These are phyloP conservation scores for Anisodus tanguticus DNA, from an alignment of 257 asterid species.

Conservation along the genomic window DNA sequence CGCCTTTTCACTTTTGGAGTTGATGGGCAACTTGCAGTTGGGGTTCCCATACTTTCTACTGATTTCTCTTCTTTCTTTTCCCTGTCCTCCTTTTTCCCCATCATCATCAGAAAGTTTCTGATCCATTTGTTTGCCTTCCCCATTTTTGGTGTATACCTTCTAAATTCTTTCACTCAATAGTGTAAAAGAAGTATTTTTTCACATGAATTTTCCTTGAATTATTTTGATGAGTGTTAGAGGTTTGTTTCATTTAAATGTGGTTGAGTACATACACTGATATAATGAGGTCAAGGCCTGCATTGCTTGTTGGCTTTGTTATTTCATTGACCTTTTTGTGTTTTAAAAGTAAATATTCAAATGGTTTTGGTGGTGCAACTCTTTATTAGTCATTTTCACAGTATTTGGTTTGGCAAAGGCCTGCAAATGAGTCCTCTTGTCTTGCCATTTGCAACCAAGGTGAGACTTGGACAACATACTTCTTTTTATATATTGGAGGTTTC, in stretches of 20 bases:
- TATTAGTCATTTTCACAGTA: conserved; percentile 21
- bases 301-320: neutral
- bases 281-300: conserved; percentile 15
- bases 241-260: conserved; percentile 6
- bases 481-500: neutral
- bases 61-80: conserved; percentile 46
- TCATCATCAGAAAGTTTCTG: conserved; percentile 59
- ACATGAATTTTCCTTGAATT: neutral
- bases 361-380: neutral
- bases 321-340: neutral
- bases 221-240: neutral
- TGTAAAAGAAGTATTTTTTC: neutral
- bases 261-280: conserved; percentile 9
- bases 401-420: conserved; percentile 50
- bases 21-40: conserved; percentile 22
- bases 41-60: conserved; percentile 34
- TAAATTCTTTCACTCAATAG: conserved; percentile 11
- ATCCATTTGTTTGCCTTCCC: conserved; percentile 81
- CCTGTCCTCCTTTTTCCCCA: conserved; percentile 63
- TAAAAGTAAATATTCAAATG: neutral
- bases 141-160: conserved; percentile 44
- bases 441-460: conserved; percentile 66
- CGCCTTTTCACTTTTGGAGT: conserved; percentile 58
- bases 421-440: conserved; percentile 41
- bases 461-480: neutral